phyloP scores from a whole-genome alignment of 805 yeast genomes.

The Phaffomyces thermotolerans region DNA sequence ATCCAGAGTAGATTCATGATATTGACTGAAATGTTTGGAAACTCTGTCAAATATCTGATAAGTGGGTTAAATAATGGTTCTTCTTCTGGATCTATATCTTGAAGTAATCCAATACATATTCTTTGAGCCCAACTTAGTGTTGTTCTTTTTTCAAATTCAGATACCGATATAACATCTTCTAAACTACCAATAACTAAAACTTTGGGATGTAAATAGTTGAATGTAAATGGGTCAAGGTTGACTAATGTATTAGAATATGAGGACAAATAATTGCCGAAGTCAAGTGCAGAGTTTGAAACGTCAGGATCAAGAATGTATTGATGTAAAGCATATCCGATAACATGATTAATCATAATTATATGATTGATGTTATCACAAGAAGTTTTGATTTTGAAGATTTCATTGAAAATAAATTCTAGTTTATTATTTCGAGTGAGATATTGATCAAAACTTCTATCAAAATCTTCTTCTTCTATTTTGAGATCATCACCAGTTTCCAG shows the following conservation, averaged over 20 bases:
- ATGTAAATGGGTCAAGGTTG: constrained; percentile 13
- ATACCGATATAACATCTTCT: neutral
- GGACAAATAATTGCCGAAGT: constrained; percentile 13
- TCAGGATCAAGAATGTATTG: constrained; percentile 17
- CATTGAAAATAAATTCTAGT: constrained; percentile 25
- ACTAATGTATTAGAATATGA: constrained; percentile 1
- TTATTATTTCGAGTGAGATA: constrained; percentile 17
- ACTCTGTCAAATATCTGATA: constrained; percentile 6
- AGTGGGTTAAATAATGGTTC: constrained; percentile 2
- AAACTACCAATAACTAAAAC: neutral
- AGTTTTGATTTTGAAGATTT: constrained; percentile 19
- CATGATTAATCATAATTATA: constrained; percentile 28
- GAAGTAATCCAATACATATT: constrained; percentile 8
- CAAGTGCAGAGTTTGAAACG: constrained; percentile 6
- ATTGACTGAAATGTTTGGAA: constrained; percentile 20
- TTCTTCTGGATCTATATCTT: neutral
- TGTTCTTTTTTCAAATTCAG: neutral
- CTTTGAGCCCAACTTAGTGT: constrained; percentile 12
- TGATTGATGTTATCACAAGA: constrained; percentile 15
- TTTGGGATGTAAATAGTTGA: constrained; percentile 8
- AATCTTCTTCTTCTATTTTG: constrained; percentile 1
- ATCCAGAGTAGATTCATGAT: constrained; percentile 26
- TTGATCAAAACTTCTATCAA: constrained; percentile 6
- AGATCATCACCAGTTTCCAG: constrained; percentile 16
- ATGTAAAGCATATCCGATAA: constrained; percentile 33